A percentile compares a stretch with the other conserved stretches of the same genome.
Evolutionary conservation across 768 basidiomycete species (phyloP).

Genomic region (Auriscalpium microsporum): DNA sequence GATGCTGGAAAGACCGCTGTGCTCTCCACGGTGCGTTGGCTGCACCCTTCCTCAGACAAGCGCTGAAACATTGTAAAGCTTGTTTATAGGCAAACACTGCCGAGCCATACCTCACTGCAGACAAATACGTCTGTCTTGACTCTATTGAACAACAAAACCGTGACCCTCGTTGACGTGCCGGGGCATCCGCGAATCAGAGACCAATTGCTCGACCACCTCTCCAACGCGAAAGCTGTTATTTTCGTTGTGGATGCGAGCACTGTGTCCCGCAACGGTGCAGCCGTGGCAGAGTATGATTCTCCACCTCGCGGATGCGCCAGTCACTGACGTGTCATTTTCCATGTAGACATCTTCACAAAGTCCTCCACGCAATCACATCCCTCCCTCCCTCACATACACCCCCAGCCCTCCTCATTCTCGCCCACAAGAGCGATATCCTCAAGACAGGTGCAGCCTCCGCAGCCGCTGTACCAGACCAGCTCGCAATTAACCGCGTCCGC

Average conservation of each 20-base stretch:
- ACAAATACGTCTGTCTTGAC: constrained; percentile 46
- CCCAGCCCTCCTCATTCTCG: constrained; percentile 58
- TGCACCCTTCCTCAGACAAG: constrained; percentile 4
- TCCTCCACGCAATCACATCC: constrained; percentile 62
- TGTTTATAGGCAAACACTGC: constrained; percentile 51
- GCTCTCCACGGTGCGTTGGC: constrained; percentile 49
- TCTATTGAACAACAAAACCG: constrained; percentile 34
- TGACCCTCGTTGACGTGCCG: constrained; percentile 66
- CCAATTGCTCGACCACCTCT: constrained; percentile 61
- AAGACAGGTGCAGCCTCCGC: constrained; percentile 36
- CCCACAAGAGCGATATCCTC: constrained; percentile 71
- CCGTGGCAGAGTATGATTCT: constrained; percentile 68
- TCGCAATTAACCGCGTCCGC: constrained; percentile 63
- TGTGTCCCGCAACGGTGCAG: constrained; percentile 64
- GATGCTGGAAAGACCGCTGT: constrained; percentile 81
- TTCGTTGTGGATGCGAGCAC: constrained; percentile 80
- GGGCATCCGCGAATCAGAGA: constrained; percentile 78
- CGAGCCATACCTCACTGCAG: constrained; percentile 74
- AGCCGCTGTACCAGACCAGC: constrained; percentile 27
- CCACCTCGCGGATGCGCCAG: background rate
- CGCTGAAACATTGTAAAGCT: constrained; percentile 36
- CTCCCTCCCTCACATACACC: constrained; percentile 60
- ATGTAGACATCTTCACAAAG: constrained; percentile 59
- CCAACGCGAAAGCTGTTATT: constrained; percentile 53
- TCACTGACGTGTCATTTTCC: background rate